Percentiles rank a stretch among this genome's conserved stretches.
Conservation (phyloP, 2,329 filamentous ascomycete species). For the Elsinoe arachidis region DNA sequence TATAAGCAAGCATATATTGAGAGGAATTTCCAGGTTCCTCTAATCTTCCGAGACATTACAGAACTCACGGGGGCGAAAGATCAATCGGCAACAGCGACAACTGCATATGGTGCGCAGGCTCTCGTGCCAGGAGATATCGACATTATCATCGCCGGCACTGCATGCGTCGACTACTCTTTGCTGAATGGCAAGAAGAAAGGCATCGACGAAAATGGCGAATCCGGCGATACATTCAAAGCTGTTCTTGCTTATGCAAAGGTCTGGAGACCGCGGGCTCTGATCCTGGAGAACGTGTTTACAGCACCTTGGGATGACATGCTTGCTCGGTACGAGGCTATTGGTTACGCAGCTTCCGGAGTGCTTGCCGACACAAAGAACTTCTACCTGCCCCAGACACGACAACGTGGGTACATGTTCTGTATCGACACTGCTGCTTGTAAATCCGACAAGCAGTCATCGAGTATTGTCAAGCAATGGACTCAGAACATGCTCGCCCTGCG, state of each 20-base stretch:
- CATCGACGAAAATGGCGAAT: conserved; percentile 52
- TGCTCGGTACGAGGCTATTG: conserved; percentile 38
- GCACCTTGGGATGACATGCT: conserved; percentile 50
- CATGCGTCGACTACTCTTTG: conserved; percentile 65
- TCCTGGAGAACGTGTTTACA: conserved; percentile 61
- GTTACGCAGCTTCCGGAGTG: conserved; percentile 46
- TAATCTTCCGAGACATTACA: conserved; percentile 39
- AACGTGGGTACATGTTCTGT: conserved; percentile 40
- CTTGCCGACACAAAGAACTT: conserved; percentile 60
- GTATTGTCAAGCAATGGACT: conserved; percentile 33
- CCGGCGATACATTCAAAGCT: conserved; percentile 54
- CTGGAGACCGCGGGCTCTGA: conserved; percentile 52
- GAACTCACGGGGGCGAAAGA: conserved; percentile 28
- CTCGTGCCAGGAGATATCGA: conserved; percentile 52
- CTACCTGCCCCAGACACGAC: conserved; percentile 56
- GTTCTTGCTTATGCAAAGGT: conserved; percentile 49
- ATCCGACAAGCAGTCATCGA: conserved; percentile 14
- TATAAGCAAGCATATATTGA: conserved; percentile 42
- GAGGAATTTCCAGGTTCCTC: conserved; percentile 34
- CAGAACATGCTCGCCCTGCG: conserved; percentile 39
- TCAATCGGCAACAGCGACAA: conserved; percentile 36
- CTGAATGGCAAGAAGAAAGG: conserved; percentile 52
- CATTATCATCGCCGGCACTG: conserved; percentile 62
- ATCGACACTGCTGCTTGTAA: conserved; percentile 25
- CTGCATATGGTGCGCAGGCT: conserved; percentile 55